Evolutionary conservation across 805 yeast species (phyloP), one percentile per base, ranked within the genome.

Genomic region (Ogataea methanolica): DNA sequence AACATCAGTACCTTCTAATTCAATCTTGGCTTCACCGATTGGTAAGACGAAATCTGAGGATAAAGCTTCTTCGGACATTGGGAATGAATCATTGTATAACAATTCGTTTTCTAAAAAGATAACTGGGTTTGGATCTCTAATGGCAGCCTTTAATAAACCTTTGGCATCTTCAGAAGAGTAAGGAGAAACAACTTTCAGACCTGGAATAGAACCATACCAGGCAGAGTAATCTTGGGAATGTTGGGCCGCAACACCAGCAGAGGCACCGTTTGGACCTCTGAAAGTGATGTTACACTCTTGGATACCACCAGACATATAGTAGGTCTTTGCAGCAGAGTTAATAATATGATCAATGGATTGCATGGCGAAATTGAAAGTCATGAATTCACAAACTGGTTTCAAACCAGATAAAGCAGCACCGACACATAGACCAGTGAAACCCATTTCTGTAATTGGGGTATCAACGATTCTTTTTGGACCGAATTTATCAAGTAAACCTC

Each of bases 211-310:
- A 57, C 97, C 98, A 74, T 94, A 94, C 99, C 99, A 94, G 46
- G 97, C 90, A 47, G 96, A 79, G 71, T 82, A 94, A 74, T 90
- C 96, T 75, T 94, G 99, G 26, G 99, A 94, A 75, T 94, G 99
- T 75, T 94, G 99, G 50, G 99, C 99, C 61, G 82, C 99, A 60
- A 94, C 99, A 81, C 98, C 98, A 43, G 97, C 97, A 59, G 99
- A 97, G 43, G 99, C 97, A 73, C 99, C 99, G 72, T 94, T 94
- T 53, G 99, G 98, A 64, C 99, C 99, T 75, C 99, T 85, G 79
- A 94, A 94, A 46, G 96, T 91, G 66, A 92, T 88, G 73, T 88
- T 91, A 78, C 97, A 91, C 54, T 92, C 92, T 73, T 91, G 97
- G 54, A 83, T 87, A 78, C 99, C 99, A 70, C 99, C 99, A 55